Evolutionary conservation across 2,329 filamentous ascomycete species (phyloP), one percentile per base, ranked within the genome.

Genomic region (Trichoderma oligosporum): DNA sequence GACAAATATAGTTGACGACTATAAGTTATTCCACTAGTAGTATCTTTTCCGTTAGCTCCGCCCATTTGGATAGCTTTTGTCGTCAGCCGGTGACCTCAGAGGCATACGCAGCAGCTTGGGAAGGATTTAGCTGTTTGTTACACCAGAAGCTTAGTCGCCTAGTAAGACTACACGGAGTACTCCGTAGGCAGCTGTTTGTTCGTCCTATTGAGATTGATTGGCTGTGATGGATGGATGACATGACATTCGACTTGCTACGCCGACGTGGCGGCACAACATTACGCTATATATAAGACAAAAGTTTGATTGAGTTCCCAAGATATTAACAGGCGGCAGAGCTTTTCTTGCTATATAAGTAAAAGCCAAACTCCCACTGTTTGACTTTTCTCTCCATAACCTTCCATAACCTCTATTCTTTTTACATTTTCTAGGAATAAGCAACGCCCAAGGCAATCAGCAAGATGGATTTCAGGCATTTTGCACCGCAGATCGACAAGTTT

Each of bases 401-500:
- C n/a, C n/a, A 27, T 27, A 44, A 25, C 41, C n/a, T n/a, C 25
- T 5, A 8, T 18, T 24, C 2, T 7, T 16, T 14, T 9, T 16
- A 7, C 4, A 44, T 44, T 11, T 11, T 7, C 16, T 12, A 41
- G 11, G 7, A 18, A 52, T 9, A 22, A 31, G 27, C 27, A 31
- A 2, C 16, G 20, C 31, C 36, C 38, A 55, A 11, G 7, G 12
- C 18, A 29, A 12, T 3, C 9, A 12, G 2, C 36, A 27, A 27
- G 35, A 58, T 58, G 56, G 39, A 58, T 45, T 58, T 58, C n/a
- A 22, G 47, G n/a, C 35, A 53, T 18, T 53, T 47, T 16, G 25
- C 48, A 3, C 41, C 47, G n/a, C 39, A 24, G 9, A 53, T 58
- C 9, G 31, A 38, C 18, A 33, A 11, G 12, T 9, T 58, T 2